Conservation (phyloP, 2,329 filamentous ascomycete species). For the Fusarium goolgardi region DNA sequence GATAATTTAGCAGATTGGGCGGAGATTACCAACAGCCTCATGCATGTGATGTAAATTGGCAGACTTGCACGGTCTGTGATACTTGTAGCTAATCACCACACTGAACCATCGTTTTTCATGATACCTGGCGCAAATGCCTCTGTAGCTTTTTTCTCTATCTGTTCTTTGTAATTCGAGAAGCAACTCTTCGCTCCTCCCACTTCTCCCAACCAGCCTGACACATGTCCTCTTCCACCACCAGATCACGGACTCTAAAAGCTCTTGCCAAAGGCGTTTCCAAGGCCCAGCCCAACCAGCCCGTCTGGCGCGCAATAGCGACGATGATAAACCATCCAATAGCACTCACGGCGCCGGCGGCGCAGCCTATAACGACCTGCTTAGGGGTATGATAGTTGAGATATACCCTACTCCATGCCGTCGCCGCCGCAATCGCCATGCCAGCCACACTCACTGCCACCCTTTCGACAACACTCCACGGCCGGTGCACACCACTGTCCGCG, state of each 20-base stretch:
- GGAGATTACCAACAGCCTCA: not conserved
- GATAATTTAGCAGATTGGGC: constrained; percentile 23
- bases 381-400: constrained; percentile 95
- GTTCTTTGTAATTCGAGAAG: constrained; percentile 46
- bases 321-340: constrained; percentile 82
- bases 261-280: constrained; percentile 73
- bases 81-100: not conserved
- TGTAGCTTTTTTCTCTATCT: constrained; percentile 6
- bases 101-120: not conserved
- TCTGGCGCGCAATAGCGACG: constrained; percentile 73
- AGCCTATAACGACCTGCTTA: constrained; percentile 87
- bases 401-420: constrained; percentile 83
- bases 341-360: constrained; percentile 74
- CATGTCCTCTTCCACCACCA: constrained; percentile 88
- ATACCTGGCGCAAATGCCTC: not conserved
- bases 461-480: constrained; percentile 70
- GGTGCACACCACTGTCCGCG: constrained; percentile 26
- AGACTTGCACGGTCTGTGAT: not conserved
- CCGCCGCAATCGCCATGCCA: constrained; percentile 69
- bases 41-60: not conserved
- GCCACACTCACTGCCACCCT: constrained; percentile 66
- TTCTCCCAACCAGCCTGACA: constrained; percentile 93
- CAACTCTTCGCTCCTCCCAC: constrained; percentile 73
- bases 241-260: constrained; percentile 79
- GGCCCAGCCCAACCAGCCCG: constrained; percentile 77